A percentile compares a stretch with the other conserved stretches of the same genome.
Evolutionary conservation across 1,284 basidiomycete genomes (phyloP).

Genomic region (Afroboletus lepidellus): DNA sequence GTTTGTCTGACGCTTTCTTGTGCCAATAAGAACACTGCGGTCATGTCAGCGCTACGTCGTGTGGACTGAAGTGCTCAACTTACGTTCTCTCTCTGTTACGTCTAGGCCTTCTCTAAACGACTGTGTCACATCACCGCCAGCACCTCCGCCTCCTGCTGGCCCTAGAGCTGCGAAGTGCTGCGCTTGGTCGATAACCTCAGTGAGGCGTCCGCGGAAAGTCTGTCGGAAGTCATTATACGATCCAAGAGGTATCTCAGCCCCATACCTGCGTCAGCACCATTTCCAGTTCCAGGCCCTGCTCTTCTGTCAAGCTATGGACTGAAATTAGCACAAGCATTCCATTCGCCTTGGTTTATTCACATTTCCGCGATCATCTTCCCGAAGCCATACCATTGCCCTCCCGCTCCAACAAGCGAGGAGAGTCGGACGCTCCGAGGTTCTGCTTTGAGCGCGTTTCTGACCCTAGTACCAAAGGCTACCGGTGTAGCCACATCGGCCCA

Average conservation of each 20-base stretch:
- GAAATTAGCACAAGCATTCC: conserved; percentile 1
- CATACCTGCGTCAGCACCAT: conserved; percentile 65
- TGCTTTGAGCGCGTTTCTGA: conserved; percentile 82
- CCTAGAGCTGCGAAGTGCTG: conserved; percentile 83
- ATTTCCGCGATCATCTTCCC: conserved; percentile 80
- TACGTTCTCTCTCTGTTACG: conserved; percentile 83
- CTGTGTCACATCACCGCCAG: conserved; percentile 60
- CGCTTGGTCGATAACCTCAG: conserved; percentile 85
- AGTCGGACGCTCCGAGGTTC: conserved; percentile 80
- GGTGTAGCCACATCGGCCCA: conserved; percentile 87
- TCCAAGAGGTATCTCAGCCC: not conserved
- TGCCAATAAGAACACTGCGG: conserved; percentile 76
- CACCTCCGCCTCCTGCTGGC: conserved; percentile 51
- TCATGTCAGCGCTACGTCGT: conserved; percentile 4
- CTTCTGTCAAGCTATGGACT: conserved; percentile 60
- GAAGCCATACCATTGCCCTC: conserved; percentile 87
- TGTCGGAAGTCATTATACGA: conserved; percentile 30
- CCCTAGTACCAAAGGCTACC: conserved; percentile 67
- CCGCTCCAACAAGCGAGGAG: conserved; percentile 78
- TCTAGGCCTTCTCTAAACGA: conserved; percentile 87
- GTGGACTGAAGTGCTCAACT: conserved; percentile 23
- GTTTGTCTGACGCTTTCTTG: conserved; percentile 76
- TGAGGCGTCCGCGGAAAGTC: conserved; percentile 79
- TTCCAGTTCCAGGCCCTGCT: conserved; percentile 66
- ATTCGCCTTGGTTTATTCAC: conserved; percentile 42